Conservation (phyloP, 2,329 filamentous ascomycete species). For the Ophiocordyceps sinensis region DNA sequence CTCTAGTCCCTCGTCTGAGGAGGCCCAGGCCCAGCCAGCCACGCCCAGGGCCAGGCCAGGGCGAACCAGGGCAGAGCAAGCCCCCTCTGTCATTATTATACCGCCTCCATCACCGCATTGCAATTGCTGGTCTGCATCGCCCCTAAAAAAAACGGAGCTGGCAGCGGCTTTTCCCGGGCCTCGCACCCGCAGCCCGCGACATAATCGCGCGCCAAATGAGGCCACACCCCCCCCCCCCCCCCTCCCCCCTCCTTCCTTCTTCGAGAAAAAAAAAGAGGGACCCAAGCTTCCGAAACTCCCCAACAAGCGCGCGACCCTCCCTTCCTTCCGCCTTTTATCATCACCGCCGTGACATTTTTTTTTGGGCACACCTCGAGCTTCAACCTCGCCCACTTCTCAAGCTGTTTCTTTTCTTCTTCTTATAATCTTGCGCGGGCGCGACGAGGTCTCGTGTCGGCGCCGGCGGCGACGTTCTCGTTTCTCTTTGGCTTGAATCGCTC, state of each 20-base stretch:
- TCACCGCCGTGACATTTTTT: background rate
- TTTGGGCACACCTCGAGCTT: background rate
- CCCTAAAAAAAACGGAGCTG: too few relatives aligned
- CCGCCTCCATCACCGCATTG: too few relatives aligned
- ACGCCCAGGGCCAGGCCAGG: too few relatives aligned
- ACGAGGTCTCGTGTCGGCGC: background rate
- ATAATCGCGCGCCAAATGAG: slow-evolving; percentile 16
- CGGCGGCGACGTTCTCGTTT: background rate
- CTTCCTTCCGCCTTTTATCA: slow-evolving; percentile 6
- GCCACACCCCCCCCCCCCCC: too few relatives aligned
- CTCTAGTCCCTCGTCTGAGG: too few relatives aligned
- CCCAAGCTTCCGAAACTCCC: slow-evolving; percentile 10
- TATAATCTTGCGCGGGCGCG: background rate
- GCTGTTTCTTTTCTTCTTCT: background rate
- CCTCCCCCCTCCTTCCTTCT: background rate
- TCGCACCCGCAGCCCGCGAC: slow-evolving; percentile 11
- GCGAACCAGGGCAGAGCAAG: too few relatives aligned
- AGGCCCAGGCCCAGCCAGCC: too few relatives aligned
- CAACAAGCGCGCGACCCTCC: slow-evolving; percentile 12
- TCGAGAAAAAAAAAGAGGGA: background rate
- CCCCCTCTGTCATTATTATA: too few relatives aligned
- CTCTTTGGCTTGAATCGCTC: too few relatives aligned
- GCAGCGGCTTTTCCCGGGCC: slow-evolving; percentile 7
- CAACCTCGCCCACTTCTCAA: background rate
- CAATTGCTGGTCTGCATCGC: too few relatives aligned